Conservation (phyloP, 352 stramenopile species). For the Phytophthora sojae region DNA sequence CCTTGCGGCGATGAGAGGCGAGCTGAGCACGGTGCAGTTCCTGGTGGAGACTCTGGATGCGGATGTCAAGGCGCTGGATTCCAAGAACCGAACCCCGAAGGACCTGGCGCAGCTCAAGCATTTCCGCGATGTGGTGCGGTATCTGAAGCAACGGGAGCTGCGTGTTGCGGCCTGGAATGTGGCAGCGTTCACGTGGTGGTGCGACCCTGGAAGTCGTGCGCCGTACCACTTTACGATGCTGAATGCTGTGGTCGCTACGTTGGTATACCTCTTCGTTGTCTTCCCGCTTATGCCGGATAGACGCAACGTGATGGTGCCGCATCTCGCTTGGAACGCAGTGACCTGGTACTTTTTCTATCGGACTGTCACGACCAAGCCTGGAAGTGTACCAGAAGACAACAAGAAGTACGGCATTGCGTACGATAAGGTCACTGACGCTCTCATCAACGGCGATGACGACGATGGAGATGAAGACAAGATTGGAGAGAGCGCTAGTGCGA, state of each 20-base stretch:
- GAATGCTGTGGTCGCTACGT: constrained; percentile 50
- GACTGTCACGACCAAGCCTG: constrained; percentile 65
- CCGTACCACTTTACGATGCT: constrained; percentile 77
- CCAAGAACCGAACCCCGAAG: constrained; percentile 62
- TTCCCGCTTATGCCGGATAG: constrained; percentile 67
- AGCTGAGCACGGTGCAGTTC: constrained; percentile 78
- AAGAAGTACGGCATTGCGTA: constrained; percentile 56
- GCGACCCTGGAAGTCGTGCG: constrained; percentile 58
- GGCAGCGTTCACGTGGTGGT: constrained; percentile 60
- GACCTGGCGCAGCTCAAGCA: constrained; percentile 70
- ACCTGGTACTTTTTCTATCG: constrained; percentile 76
- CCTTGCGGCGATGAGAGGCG: constrained; percentile 79
- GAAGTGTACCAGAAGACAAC: constrained; percentile 50
- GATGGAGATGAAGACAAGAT: constrained; percentile 23
- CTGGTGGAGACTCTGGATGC: constrained; percentile 83
- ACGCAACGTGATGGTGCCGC: constrained; percentile 63
- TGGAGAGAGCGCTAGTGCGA: constrained; percentile 24
- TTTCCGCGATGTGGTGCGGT: constrained; percentile 59
- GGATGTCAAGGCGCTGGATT: constrained; percentile 56
- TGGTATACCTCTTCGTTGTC: constrained; percentile 62
- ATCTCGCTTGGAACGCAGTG: constrained; percentile 65
- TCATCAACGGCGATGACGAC: constrained; percentile 36
- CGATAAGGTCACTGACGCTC: constrained; percentile 59
- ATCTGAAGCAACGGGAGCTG: constrained; percentile 52
- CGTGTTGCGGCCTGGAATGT: constrained; percentile 63